Evolutionary conservation across 2,329 filamentous ascomycete species (phyloP).

Genomic region (Fusarium chlamydosporum): DNA sequence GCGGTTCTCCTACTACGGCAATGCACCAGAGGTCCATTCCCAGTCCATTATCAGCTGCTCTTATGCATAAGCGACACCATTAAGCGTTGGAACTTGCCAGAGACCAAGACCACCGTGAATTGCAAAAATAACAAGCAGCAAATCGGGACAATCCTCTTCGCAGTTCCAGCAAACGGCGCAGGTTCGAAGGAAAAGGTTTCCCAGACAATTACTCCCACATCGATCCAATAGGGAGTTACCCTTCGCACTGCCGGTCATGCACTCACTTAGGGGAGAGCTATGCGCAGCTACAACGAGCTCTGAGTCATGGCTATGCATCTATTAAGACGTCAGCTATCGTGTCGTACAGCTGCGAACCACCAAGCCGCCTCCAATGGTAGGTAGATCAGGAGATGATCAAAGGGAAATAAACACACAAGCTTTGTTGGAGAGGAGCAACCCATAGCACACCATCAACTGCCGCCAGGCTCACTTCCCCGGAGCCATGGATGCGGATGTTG

Average conservation of each 20-base stretch:
- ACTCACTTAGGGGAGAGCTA: slow-evolving; percentile 35
- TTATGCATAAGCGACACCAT: slow-evolving; percentile 36
- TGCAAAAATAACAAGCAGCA: slow-evolving; percentile 29
- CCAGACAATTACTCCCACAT: slow-evolving; percentile 16
- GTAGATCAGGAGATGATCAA: slow-evolving; percentile 38
- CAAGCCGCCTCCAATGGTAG: slow-evolving; percentile 35
- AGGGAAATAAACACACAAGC: slow-evolving; percentile 12
- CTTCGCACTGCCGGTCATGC: slow-evolving; percentile 39
- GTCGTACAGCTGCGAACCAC: slow-evolving; percentile 36
- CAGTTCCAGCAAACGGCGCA: slow-evolving; percentile 28
- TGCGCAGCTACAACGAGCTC: slow-evolving; percentile 24
- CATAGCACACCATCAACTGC: slow-evolving; percentile 44
- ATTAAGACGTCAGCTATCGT: slow-evolving; percentile 44
- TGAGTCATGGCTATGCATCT: slow-evolving; percentile 48
- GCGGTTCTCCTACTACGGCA: slow-evolving; percentile 34
- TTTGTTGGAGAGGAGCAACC: slow-evolving; percentile 6
- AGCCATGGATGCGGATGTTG: slow-evolving; percentile 39
- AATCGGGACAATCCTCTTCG: slow-evolving; percentile 37
- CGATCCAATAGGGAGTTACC: slow-evolving; percentile 46
- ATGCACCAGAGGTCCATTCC: slow-evolving; percentile 32
- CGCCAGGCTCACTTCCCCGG: slow-evolving; percentile 46
- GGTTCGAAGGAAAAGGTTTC: slow-evolving; percentile 40
- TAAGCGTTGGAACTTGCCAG: slow-evolving; percentile 21
- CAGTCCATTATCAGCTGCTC: slow-evolving; percentile 39
- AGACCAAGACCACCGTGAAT: slow-evolving; percentile 25